phyloP scores from a whole-genome alignment of 2,329 filamentous ascomycete genomes.

The Clarireedia homoeocarpa region DNA sequence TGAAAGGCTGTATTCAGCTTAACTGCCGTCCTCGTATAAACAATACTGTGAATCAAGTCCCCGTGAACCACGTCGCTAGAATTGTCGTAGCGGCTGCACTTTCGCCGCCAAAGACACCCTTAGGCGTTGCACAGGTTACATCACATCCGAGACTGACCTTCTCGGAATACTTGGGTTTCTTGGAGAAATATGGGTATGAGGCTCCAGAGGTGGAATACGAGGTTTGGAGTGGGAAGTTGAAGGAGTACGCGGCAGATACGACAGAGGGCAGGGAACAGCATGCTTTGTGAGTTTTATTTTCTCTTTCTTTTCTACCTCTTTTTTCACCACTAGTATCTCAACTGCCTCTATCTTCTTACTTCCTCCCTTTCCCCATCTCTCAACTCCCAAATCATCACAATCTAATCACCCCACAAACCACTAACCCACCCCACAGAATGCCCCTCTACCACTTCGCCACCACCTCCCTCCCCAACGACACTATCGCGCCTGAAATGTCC shows the following conservation, averaged over 20 bases:
- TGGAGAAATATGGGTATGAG: constrained; percentile 67
- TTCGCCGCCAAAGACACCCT: constrained; percentile 11
- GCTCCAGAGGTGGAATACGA: constrained; percentile 60
- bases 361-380: background rate
- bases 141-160: constrained; percentile 70
- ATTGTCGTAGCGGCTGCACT: constrained; percentile 63
- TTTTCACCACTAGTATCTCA: too few species aligned
- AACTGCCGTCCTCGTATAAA: constrained; percentile 62
- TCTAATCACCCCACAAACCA: background rate
- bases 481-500: constrained; percentile 63
- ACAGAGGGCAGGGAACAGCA: constrained; percentile 52
- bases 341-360: too few species aligned
- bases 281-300: constrained; percentile 43
- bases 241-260: constrained; percentile 41
- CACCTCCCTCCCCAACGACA: constrained; percentile 57
- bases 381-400: background rate
- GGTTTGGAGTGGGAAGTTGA: constrained; percentile 60
- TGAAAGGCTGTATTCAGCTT: constrained; percentile 83
- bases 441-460: constrained; percentile 68
- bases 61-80: constrained; percentile 75
- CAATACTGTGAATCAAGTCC: constrained; percentile 86
- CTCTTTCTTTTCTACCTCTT: background rate
- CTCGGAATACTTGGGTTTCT: constrained; percentile 65
- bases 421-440: constrained; percentile 30
- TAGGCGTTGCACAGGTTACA: constrained; percentile 67